Base-by-base conservation (phyloP, 2,329 filamentous ascomycete species). In the Aspergillus viridinutans region DNA sequence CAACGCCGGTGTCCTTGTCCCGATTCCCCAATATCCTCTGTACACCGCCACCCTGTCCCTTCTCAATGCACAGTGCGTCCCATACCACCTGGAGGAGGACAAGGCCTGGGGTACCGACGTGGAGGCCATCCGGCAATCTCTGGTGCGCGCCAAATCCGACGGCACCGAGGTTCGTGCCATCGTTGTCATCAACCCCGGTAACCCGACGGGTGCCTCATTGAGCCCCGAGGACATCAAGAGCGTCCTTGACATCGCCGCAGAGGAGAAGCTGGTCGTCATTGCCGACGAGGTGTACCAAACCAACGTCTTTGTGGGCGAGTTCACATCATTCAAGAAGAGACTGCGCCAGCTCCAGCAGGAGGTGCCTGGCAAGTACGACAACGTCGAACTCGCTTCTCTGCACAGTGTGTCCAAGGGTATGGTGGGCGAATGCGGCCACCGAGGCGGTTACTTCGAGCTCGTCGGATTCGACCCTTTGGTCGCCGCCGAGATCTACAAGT, bases 221-320 rank as follows among this genome's bases (percentile, higher is more conserved):
- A 81, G 87, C 38, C 83, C 89, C 63, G 82, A 85, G 21, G 91
- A 97, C 69, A 87, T 99, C 74, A 86, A 88, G 69, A 82, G 83
- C 52, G 90, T 97, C n/a, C 83, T 97, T 64, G 85, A 94, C 62
- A 89, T 97, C 62, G 93, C 94, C 42, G 87, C 86, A 28, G 82
- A 92, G 74, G 86, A 97, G 81, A 85, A 88, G 66, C 83, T 99
- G 26, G 92, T 97, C 55, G 81, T 97, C 63, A 85, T 99, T 69
- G 94, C 94, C 53, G 94, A 99, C 71, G 94, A 99, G 77, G 94
- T 99, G 40, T 99, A 99, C 84, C 94, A 99, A 79, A 97, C 94
- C 71, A 99, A 99, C 76, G 90, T 99, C 67, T 99, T 99, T 78
- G 80, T 89, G 60, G 94, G 94, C 74, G 83, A 93, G 73, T 99